Evolutionary conservation across 805 yeast genomes (phyloP).

Genomic region (Metschnikowia vanudenii): DNA sequence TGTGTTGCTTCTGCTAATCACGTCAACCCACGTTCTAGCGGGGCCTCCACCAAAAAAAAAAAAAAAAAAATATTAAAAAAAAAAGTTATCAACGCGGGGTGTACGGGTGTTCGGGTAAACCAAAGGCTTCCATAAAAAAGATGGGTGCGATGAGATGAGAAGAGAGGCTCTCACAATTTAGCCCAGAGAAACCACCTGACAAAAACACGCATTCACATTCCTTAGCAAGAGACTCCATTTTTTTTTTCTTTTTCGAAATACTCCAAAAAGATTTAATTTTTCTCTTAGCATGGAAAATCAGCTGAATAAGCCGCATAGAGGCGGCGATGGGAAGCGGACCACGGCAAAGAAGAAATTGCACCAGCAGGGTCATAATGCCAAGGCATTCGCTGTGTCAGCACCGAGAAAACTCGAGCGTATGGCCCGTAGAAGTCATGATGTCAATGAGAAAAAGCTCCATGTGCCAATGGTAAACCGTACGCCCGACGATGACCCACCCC

Average conservation of each 20-base stretch:
- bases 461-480: slow-evolving; percentile 98
- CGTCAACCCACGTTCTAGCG: too few relatives aligned
- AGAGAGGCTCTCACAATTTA: not conserved
- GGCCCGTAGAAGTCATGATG: slow-evolving; percentile 83
- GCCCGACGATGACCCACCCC: slow-evolving; percentile 97
- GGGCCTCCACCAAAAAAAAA: too few relatives aligned
- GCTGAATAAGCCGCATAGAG: slow-evolving; percentile 81
- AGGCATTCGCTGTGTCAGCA: slow-evolving; percentile 46
- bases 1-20: too few relatives aligned
- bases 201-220: too few relatives aligned
- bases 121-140: not conserved
- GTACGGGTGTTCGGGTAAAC: slow-evolving; percentile 1
- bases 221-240: not conserved
- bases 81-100: not conserved
- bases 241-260: not conserved
- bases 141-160: slow-evolving; percentile 6
- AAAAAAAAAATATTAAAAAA: too few relatives aligned
- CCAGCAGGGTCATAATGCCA: slow-evolving; percentile 64
- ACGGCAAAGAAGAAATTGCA: slow-evolving; percentile 85
- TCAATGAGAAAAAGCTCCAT: slow-evolving; percentile 79
- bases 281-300: slow-evolving; percentile 35
- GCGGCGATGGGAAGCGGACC: slow-evolving; percentile 41
- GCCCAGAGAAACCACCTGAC: too few relatives aligned
- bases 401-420: slow-evolving; percentile 84
- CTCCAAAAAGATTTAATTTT: not conserved